Conservation (phyloP, 192 early-diverging fungal genomes). For the Jimgerdemannia lactiflua region DNA sequence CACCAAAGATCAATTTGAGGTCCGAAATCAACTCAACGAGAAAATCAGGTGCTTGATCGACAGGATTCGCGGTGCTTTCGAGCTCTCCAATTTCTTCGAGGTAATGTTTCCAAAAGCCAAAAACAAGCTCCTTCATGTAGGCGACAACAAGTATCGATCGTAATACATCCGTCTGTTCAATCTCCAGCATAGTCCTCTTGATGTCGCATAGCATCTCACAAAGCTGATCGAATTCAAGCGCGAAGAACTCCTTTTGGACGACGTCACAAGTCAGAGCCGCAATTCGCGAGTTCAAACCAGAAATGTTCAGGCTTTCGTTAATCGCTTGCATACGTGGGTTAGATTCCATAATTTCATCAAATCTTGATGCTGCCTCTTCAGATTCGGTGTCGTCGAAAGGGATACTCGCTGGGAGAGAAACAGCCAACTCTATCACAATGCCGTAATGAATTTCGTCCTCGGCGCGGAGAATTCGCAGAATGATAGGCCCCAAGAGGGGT, state of each 20-base stretch:
- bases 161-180: background rate
- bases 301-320: constrained; percentile 1
- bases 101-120: constrained; percentile 5
- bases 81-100: background rate
- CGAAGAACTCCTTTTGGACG: constrained; percentile 14
- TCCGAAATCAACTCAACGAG: background rate
- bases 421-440: background rate
- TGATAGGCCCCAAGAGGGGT: background rate
- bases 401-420: no score
- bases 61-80: background rate
- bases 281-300: constrained; percentile 1
- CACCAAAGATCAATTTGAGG: background rate
- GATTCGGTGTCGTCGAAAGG: no score
- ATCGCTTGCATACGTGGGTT: constrained; percentile 9
- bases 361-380: background rate
- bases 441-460: background rate
- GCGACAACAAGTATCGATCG: constrained; percentile 13
- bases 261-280: constrained; percentile 13
- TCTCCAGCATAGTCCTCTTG: background rate
- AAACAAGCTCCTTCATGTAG: constrained; percentile 12
- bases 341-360: background rate
- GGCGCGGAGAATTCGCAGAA: background rate
- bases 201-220: background rate
- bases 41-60: background rate
- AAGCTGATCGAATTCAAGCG: background rate